phyloP scores from a whole-genome alignment of 2,329 filamentous ascomycete genomes.

The Neonectria faginata region DNA sequence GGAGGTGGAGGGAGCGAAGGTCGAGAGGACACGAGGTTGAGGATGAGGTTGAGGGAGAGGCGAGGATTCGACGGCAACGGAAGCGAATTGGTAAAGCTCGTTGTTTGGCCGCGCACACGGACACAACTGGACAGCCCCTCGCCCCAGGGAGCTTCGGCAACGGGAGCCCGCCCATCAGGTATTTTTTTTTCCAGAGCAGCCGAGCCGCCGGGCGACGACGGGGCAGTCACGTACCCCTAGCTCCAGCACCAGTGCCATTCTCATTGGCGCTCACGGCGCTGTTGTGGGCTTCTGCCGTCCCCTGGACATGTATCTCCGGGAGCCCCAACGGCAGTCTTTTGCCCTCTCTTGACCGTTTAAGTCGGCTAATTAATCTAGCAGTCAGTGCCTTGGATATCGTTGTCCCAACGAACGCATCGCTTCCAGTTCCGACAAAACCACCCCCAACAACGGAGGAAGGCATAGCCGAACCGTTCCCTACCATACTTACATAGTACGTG shows the following conservation, averaged over 20 bases:
- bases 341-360: slow-evolving; percentile 13
- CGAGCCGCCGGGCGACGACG: slow-evolving; percentile 15
- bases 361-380: slow-evolving; percentile 20
- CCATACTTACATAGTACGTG: too few species aligned
- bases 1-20: slow-evolving; percentile 28
- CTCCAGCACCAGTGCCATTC: neutral
- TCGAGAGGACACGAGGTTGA: slow-evolving; percentile 40
- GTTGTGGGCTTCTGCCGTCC: neutral
- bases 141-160: slow-evolving; percentile 45
- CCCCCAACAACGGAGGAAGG: slow-evolving; percentile 25
- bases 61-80: slow-evolving; percentile 26
- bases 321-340: slow-evolving; percentile 24
- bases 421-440: slow-evolving; percentile 10
- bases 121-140: slow-evolving; percentile 9
- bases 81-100: slow-evolving; percentile 39
- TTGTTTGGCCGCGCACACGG: slow-evolving; percentile 37
- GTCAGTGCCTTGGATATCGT: slow-evolving; percentile 27
- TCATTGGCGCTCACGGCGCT: neutral
- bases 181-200: slow-evolving; percentile 42
- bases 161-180: slow-evolving; percentile 40
- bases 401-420: slow-evolving; percentile 38
- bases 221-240: slow-evolving; percentile 19
- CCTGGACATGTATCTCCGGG: slow-evolving; percentile 45
- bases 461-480: slow-evolving; percentile 8
- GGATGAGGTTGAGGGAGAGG: slow-evolving; percentile 33